Evolutionary conservation across 2,329 filamentous ascomycete species (phyloP), one percentile per base, ranked within the genome.

Genomic region (Allantophomopsis lycopodina): DNA sequence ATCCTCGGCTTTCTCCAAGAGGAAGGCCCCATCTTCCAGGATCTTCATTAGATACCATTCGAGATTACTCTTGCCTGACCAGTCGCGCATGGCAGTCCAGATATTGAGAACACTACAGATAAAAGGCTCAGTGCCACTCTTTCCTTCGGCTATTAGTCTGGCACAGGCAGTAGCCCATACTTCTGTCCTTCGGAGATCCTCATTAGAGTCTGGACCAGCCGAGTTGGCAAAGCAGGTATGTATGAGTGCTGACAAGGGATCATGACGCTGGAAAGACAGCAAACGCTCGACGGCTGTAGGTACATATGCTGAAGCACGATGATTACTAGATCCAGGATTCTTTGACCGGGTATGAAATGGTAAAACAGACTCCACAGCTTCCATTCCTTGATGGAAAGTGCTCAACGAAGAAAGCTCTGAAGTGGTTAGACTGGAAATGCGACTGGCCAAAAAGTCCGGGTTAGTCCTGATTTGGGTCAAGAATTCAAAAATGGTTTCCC

Each of bases 41-140:
- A 93, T 85, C 56, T 91, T 84, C 83, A 94, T 91, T 11, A 98
- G 73, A 58, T 89, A 96, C 61, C 86, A 83, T 61, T 95, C 88
- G 68, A 98, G 78, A 47, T 87, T 91, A 48, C 80, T 76, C 52
- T 82, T 87, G 42, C 86, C 86, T 32, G 85, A 83, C 88, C 89
- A 96, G 58, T 88, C 80, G 45, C 84, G 78, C 71, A 88, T 83
- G 41, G 77, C 71, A 38, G 84, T 79, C 83, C 87, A 96, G 41
- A 85, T 79, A 58, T 91, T 88, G 38, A 98, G 70, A 28, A 95
- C 76, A 36, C 83, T 80, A 46, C 84, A 79, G 42, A 95, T 70
- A 41, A 95, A 81, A 41, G 83, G 79, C 55, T 91, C 83, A 47
- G 80, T 79, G 40, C 77, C 83, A 23, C 75, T 76, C 55, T 82